These are phyloP conservation scores for Aspergillus awamori DNA, from an alignment of 2,329 filamentous ascomycete species.

Conservation along the genomic window DNA sequence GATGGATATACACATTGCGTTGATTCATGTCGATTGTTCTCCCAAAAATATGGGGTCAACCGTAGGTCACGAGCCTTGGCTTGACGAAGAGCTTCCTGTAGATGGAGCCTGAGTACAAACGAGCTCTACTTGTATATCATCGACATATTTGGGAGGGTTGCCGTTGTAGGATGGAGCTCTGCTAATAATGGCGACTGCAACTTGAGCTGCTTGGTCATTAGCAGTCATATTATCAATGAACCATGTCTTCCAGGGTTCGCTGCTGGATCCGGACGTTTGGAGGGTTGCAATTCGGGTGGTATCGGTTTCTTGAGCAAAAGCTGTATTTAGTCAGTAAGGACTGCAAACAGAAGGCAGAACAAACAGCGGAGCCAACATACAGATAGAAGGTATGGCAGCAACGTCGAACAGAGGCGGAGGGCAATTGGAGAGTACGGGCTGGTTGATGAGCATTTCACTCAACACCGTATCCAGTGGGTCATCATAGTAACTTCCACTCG, in stretches of 20 bases:
- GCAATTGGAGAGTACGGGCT: constrained; percentile 31
- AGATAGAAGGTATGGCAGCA: constrained; percentile 34
- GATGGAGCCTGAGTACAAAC: constrained; percentile 42
- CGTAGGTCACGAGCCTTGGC: constrained; percentile 9
- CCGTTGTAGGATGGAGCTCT: constrained; percentile 35
- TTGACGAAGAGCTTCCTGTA: constrained; percentile 25
- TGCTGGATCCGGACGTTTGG: constrained; percentile 32
- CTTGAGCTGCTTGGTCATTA: constrained; percentile 37
- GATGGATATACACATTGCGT: neutral
- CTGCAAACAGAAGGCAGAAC: constrained; percentile 2
- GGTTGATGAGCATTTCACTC: constrained; percentile 29
- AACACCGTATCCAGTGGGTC: constrained; percentile 36
- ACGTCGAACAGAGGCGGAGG: constrained; percentile 38
- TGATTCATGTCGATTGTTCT: neutral
- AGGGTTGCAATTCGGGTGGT: constrained; percentile 30
- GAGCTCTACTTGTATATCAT: constrained; percentile 41
- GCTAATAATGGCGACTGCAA: constrained; percentile 43
- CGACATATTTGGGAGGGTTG: constrained; percentile 23
- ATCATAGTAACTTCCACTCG: constrained; percentile 30
- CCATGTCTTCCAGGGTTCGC: constrained; percentile 41
- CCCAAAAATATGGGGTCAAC: neutral
- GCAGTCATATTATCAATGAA: constrained; percentile 39
- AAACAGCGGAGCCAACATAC: constrained; percentile 26
- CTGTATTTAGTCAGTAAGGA: constrained; percentile 22
- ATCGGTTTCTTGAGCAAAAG: constrained; percentile 36